Evolutionary conservation across 352 stramenopile species (phyloP).

Genomic region (Globisporangium middletonii): DNA sequence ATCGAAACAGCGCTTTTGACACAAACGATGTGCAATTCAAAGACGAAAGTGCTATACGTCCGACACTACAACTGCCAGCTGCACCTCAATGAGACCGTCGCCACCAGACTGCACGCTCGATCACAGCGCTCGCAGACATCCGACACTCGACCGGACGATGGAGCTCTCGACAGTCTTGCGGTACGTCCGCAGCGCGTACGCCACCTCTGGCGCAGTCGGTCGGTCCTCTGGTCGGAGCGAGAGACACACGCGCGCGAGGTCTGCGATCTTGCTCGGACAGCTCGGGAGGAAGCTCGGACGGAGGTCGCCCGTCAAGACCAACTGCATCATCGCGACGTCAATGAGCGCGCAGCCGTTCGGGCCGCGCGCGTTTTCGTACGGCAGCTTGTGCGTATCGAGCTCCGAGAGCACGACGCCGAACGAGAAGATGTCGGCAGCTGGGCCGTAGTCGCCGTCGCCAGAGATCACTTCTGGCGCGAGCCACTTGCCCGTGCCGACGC

Average conservation of each 20-base stretch:
- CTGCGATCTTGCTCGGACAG: not conserved
- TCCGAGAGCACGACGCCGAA: conserved; percentile 54
- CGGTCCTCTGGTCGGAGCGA: not conserved
- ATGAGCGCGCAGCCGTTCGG: conserved; percentile 25
- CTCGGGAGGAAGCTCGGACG: not conserved
- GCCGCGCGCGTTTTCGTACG: conserved; percentile 36
- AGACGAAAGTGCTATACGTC: too few relatives aligned
- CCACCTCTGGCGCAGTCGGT: conserved; percentile 1
- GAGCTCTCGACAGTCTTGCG: not conserved
- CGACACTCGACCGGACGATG: too few relatives aligned
- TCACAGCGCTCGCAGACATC: too few relatives aligned
- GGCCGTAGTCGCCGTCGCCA: conserved; percentile 36
- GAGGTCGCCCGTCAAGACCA: conserved; percentile 16
- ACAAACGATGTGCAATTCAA: too few relatives aligned
- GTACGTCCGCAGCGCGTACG: too few relatives aligned
- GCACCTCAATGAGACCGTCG: too few relatives aligned
- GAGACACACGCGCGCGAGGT: not conserved
- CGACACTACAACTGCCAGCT: too few relatives aligned
- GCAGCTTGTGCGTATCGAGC: conserved; percentile 44
- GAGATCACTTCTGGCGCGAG: conserved; percentile 52
- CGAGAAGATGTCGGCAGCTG: conserved; percentile 48
- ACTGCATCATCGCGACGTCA: conserved; percentile 39
- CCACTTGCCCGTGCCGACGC: conserved; percentile 17
- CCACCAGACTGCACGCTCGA: too few relatives aligned
- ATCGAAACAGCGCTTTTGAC: too few relatives aligned